Evolutionary conservation across 2,329 filamentous ascomycete species (phyloP).

Genomic region (Xylariaceae sp.): DNA sequence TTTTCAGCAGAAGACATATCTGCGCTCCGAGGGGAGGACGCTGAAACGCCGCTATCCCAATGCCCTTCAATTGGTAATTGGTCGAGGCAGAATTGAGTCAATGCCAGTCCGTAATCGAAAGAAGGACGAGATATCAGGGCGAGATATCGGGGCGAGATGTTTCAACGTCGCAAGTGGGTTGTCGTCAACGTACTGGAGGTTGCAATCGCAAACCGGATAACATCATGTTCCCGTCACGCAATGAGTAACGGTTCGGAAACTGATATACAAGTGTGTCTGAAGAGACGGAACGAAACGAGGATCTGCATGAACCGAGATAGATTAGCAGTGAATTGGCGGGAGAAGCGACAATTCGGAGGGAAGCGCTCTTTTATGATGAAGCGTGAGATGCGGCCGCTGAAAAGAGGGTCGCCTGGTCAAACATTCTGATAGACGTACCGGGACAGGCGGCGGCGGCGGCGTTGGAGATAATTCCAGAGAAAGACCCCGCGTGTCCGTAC

Average conservation of each 20-base stretch:
- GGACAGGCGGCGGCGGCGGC: conserved; percentile 9
- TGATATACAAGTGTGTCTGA: conserved; percentile 22
- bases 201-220: conserved; percentile 36
- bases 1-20: conserved; percentile 65
- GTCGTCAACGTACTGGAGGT: conserved; percentile 38
- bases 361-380: background rate
- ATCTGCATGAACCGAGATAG: conserved; percentile 25
- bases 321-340: conserved; percentile 27
- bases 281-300: conserved; percentile 21
- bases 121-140: conserved; percentile 10
- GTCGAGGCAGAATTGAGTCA: conserved; percentile 11
- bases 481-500: conserved; percentile 10
- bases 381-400: conserved; percentile 1
- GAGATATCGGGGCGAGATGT: conserved; percentile 6
- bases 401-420: conserved; percentile 20
- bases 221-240: conserved; percentile 35
- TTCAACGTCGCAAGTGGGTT: conserved; percentile 21
- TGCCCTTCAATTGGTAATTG: conserved; percentile 21
- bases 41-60: conserved; percentile 26
- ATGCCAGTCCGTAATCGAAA: conserved; percentile 14
- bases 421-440: background rate
- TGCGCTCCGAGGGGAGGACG: conserved; percentile 20
- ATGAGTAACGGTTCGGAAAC: conserved; percentile 17
- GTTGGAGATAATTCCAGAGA: background rate
- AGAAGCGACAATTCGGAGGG: conserved; percentile 19